These are phyloP conservation scores for Aspergillus ochraceoroseus DNA, from an alignment of 2,329 filamentous ascomycete species.

Conservation along the genomic window DNA sequence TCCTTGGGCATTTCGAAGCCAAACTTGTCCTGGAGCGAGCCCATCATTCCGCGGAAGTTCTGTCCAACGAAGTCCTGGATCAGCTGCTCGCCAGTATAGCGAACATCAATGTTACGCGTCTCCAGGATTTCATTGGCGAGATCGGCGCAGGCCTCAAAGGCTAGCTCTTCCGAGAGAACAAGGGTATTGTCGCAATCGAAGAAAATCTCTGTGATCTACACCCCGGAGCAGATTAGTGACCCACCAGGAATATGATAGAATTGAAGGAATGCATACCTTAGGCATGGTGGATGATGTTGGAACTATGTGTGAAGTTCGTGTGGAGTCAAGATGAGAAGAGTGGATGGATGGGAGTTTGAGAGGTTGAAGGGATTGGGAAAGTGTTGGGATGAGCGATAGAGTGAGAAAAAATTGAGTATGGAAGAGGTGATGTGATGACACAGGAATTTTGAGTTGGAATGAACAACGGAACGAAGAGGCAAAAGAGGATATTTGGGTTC, in stretches of 20 bases:
- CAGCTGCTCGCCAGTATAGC: conserved; percentile 72
- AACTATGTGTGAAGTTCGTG: conserved; percentile 1
- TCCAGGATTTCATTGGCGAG: conserved; percentile 81
- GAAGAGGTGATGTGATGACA: not conserved
- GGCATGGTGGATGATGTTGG: conserved; percentile 25
- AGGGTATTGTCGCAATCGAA: conserved; percentile 84
- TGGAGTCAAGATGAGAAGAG: conserved; percentile 3
- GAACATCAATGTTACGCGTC: conserved; percentile 57
- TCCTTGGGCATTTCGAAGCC: conserved; percentile 63
- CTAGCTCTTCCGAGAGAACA: conserved; percentile 82
- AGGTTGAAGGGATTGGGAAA: conserved; percentile 10
- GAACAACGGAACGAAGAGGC: not conserved
- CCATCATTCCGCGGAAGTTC: conserved; percentile 91
- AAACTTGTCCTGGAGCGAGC: conserved; percentile 68
- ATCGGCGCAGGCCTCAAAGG: conserved; percentile 85
- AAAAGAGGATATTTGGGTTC: conserved; percentile 8
- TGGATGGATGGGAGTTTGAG: conserved; percentile 2
- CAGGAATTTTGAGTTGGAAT: not conserved
- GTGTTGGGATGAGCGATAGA: not conserved
- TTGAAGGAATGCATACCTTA: conserved; percentile 27
- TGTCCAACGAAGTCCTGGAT: conserved; percentile 86
- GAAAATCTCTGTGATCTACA: conserved; percentile 63
- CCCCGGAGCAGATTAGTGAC: conserved; percentile 15
- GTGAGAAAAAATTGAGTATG: not conserved
- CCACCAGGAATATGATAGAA: not conserved